Percentiles rank a stretch among this genome's conserved stretches.
Conservation (phyloP, 192 early-diverging fungal genomes). For the Mycoemilia scoparia region DNA sequence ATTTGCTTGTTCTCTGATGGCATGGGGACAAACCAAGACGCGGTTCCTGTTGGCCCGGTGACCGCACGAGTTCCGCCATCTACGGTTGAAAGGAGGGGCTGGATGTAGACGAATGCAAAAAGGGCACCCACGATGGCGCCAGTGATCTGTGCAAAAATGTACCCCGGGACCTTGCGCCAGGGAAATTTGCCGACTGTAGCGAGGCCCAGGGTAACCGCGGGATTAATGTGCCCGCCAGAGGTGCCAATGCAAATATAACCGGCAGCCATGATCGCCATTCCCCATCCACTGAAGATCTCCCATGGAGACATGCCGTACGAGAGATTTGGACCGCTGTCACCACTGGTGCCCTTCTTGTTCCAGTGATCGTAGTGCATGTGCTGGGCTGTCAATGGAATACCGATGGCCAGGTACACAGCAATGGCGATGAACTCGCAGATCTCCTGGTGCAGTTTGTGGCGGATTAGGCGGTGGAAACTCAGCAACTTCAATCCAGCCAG, state of each 20-base stretch:
- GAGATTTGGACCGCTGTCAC: too few relatives aligned
- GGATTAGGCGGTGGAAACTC: not conserved
- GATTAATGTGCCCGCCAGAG: slow-evolving; percentile 9
- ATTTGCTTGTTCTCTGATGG: not conserved
- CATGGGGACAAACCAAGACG: slow-evolving; percentile 3
- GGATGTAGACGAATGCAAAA: not conserved
- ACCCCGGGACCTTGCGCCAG: slow-evolving; percentile 11
- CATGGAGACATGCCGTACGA: not conserved
- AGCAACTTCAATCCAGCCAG: too few relatives aligned
- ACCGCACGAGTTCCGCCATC: slow-evolving; percentile 1
- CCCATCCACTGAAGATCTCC: slow-evolving; percentile 1
- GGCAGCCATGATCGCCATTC: slow-evolving; percentile 2
- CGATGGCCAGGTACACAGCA: not conserved
- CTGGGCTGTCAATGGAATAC: not conserved
- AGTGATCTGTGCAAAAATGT: slow-evolving; percentile 3
- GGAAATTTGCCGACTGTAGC: slow-evolving; percentile 5
- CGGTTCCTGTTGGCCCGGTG: not conserved
- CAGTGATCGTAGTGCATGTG: too few relatives aligned
- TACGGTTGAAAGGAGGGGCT: not conserved
- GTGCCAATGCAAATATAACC: not conserved
- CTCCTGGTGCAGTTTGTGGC: not conserved
- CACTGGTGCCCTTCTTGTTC: too few relatives aligned
- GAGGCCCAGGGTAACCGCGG: slow-evolving; percentile 5
- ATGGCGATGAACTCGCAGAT: not conserved
- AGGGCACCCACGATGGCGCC: slow-evolving; percentile 4